Base-by-base conservation (phyloP, 2,329 filamentous ascomycete species). In the Alternaria sp. region DNA sequence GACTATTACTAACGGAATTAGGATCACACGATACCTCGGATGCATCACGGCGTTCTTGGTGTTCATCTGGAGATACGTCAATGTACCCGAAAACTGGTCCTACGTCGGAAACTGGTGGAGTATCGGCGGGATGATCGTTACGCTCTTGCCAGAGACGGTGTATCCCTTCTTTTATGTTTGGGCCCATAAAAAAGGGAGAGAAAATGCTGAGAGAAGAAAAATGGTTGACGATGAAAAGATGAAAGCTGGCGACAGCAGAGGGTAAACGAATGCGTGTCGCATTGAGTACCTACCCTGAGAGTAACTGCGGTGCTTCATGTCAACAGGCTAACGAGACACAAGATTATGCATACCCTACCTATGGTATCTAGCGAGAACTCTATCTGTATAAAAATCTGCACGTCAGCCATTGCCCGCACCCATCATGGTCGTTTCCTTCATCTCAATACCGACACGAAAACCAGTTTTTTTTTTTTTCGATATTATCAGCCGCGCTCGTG, bases 91-190 rank as follows among this genome's bases (percentile, higher is more conserved):
- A 60, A 79, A 80, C 28, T 80, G 79, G 78, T 53, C 58, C 6
- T 80, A 80, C 56, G 78, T 81, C 7, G 75, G 71, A 0, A 75
- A 64, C 30, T 67, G 58, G 16, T 75, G 64, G 74, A 79, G 77
- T 54, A 63, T 75, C 22, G 71, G 63, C 7, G 69, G 76, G 1
- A 79, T 80, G 63, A 63, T 68, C 7, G 52, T 77, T 28, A 80
- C 78, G 8, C 61, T 81, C 54, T 42, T 79, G n/a, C 75, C 78
- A 18, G 79, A 81, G 64, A 73, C 74, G 3, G 61, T 78, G 1
- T 79, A 76, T 56, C 79, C 78, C 0, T 75, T 79, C 38, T 70
- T 78, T 7, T 81, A 80, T 57, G 57, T 80, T n/a, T 73, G 73
- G 71, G 73, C 74, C 22, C 66, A 72, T 51, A 46, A 54, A 38